Evolutionary conservation across 441 rosid genomes (phyloP), one percentile per base, ranked within the genome.

Genomic region (Aquilaria agallochum): DNA sequence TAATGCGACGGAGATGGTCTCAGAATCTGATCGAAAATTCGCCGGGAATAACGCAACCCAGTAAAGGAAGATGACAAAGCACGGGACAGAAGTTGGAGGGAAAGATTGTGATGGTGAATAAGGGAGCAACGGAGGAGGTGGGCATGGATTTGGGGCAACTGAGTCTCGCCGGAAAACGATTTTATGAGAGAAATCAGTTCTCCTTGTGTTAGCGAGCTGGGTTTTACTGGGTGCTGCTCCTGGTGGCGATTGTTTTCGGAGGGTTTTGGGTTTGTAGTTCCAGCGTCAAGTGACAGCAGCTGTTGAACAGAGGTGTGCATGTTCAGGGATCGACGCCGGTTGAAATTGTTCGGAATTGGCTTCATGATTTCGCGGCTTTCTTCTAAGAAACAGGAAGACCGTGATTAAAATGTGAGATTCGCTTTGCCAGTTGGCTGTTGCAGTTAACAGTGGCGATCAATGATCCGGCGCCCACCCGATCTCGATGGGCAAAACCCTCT

Each of bases 61-160:
- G 61, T 74, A 54, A 70, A 49, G 2, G 83, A 81, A 45, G 79
- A 58, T 63, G 69, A 75, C 11, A 87, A 69, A 32, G 74, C 58
- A 58, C 90, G 78, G 44, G 90, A 81, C 70, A 91, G 59, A 58
- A 91, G 73, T 14, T 73, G 83, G 71, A 76, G 80, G 59, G 85
- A 78, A 61, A 84, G 2, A 53, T 58, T 15, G 2, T 85, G 72
- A 76, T 70, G 72, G 65, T 59, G 79, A 59, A 83, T 67, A 45
- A 81, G 70, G 44, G 78, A 82, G 50, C 78, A 72, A 50, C 82
- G 76, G 50, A 83, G 67, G 53, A 86, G 74, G 67, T 80, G 77
- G 73, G 86, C 92, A 30, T 86, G 93, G 63, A 87, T 80, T 73
- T 86, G 92, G 47, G 76, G 90, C 55, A 87, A 79, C 40, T 79